Conservation (phyloP, 2,329 filamentous ascomycete species). For the Ramularia endophylla region DNA sequence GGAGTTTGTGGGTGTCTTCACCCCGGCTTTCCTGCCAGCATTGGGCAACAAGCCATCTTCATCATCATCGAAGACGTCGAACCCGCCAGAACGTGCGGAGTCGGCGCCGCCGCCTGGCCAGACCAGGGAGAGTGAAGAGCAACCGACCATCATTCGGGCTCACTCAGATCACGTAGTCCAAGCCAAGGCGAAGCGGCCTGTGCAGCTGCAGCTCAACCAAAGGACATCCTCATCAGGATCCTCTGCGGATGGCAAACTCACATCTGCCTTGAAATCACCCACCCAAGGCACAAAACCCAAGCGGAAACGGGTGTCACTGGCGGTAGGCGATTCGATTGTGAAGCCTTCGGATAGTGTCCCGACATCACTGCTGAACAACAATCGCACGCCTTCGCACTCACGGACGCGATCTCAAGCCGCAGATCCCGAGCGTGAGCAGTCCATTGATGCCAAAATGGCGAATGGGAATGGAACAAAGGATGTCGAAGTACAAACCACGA, state of each 20-base stretch:
- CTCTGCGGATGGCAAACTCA: conserved; percentile 28
- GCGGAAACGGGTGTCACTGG: conserved; percentile 31
- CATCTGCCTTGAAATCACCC: conserved; percentile 32
- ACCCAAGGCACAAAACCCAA: conserved; percentile 19
- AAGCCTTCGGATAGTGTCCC: conserved; percentile 32
- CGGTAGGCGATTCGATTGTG: conserved; percentile 32
- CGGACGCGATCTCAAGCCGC: conserved; percentile 15
- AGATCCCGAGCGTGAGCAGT: not conserved
- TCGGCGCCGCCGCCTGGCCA: not conserved
- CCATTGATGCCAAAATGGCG: too few relatives aligned
- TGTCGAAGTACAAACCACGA: too few relatives aligned
- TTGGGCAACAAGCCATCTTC: conserved; percentile 21
- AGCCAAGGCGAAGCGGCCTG: conserved; percentile 26
- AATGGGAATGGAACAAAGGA: too few relatives aligned
- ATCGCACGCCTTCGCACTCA: conserved; percentile 27
- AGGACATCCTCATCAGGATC: conserved; percentile 33
- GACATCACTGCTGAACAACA: conserved; percentile 19
- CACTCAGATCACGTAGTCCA: conserved; percentile 26
- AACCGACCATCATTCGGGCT: conserved; percentile 18
- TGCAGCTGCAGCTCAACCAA: conserved; percentile 25
- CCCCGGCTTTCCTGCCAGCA: conserved; percentile 30
- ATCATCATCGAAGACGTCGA: not conserved
- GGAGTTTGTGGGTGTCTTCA: conserved; percentile 33
- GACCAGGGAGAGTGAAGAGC: not conserved
- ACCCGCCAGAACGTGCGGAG: not conserved